Percentiles rank a stretch among this genome's conserved stretches.
phyloP scores from a whole-genome alignment of 495 filamentous ascomycete species.

The Aspergillus saccharolyticus region DNA sequence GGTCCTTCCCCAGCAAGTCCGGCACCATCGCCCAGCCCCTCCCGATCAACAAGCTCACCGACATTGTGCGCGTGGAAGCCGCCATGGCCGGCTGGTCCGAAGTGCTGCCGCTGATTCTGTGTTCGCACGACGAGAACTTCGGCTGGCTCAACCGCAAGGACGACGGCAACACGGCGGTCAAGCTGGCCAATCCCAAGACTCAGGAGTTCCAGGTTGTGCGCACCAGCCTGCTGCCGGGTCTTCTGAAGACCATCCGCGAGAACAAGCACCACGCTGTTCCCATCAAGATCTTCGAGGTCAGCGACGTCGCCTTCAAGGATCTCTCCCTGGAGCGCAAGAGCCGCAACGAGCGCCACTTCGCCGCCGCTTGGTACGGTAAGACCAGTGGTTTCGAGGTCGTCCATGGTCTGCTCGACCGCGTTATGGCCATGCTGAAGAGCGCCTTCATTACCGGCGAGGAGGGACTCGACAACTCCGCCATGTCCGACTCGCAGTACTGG shows the following conservation, averaged over 20 bases:
- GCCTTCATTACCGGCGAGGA: constrained; percentile 74
- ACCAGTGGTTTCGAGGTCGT: constrained; percentile 94
- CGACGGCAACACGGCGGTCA: constrained; percentile 79
- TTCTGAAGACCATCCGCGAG: constrained; percentile 92
- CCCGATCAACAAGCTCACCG: constrained; percentile 86
- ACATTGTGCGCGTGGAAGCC: constrained; percentile 85
- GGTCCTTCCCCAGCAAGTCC: constrained; percentile 73
- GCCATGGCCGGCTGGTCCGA: constrained; percentile 96
- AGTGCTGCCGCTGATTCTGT: constrained; percentile 93
- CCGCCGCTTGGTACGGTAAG: constrained; percentile 92
- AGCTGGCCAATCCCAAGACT: constrained; percentile 92
- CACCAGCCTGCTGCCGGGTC: constrained; percentile 79
- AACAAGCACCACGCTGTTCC: constrained; percentile 88
- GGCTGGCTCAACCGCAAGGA: constrained; percentile 89
- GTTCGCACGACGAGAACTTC: constrained; percentile 98
- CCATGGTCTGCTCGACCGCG: constrained; percentile 85
- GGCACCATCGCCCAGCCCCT: constrained; percentile 83
- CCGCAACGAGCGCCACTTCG: constrained; percentile 90
- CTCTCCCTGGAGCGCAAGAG: constrained; percentile 69
- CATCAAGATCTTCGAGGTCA: constrained; percentile 89
- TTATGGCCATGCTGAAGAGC: constrained; percentile 87
- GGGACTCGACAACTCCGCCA: constrained; percentile 51
- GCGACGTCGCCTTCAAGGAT: constrained; percentile 90
- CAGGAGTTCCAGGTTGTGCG: constrained; percentile 95
- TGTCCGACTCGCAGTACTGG: constrained; percentile 70